Percentiles rank a stretch among this genome's conserved stretches.
Evolutionary conservation across 164 flowering plant species (phyloP).

Genomic region (Warburgia ugandensis): DNA sequence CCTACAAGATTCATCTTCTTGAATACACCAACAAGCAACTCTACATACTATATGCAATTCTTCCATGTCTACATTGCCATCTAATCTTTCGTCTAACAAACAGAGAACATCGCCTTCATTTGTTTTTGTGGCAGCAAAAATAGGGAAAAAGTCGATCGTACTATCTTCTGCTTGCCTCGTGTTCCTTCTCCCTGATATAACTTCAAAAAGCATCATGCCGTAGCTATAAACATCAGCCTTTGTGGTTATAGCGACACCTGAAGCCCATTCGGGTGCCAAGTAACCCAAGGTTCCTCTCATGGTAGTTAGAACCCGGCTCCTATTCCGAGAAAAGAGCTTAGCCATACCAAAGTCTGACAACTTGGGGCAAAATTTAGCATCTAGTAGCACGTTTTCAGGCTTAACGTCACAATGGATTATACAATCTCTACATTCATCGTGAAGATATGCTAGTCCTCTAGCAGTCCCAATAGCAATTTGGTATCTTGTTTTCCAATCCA

Average conservation of each 20-base stretch:
- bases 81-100: no score
- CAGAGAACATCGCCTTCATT: no score
- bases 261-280: conserved; percentile 33
- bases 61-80: no score
- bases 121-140: no score
- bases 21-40: no score
- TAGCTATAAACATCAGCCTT: conserved; percentile 34
- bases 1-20: no score
- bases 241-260: conserved; percentile 26
- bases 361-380: neutral
- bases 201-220: conserved; percentile 34
- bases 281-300: conserved; percentile 34
- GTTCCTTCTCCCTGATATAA: no score
- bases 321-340: conserved; percentile 17
- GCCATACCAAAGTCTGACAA: conserved; percentile 31
- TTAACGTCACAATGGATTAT: neutral
- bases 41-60: no score
- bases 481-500: conserved; percentile 20
- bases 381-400: neutral
- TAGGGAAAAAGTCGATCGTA: no score
- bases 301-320: conserved; percentile 25
- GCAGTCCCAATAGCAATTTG: neutral
- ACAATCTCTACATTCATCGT: neutral
- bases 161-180: no score
- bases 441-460: neutral